A percentile compares a stretch with the other conserved stretches of the same genome.
Evolutionary conservation across 2,329 filamentous ascomycete species (phyloP).

Genomic region (Arthrinium phaeospermum): DNA sequence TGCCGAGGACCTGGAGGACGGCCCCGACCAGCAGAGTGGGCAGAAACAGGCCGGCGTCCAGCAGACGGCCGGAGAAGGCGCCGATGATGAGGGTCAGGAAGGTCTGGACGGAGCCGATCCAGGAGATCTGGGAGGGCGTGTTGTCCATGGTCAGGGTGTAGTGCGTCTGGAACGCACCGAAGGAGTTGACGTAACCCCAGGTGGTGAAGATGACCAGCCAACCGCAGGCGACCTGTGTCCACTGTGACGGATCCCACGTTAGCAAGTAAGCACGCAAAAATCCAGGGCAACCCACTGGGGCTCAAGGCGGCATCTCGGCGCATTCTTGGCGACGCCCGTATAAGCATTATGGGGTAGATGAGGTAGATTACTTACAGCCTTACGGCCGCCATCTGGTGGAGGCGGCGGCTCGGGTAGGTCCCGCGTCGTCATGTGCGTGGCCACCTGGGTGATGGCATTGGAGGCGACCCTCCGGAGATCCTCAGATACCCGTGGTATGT

Average conservation of each 20-base stretch:
- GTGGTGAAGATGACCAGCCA: slow-evolving; percentile 50
- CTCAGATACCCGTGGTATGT: background rate
- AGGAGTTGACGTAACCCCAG: slow-evolving; percentile 53
- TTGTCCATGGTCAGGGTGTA: slow-evolving; percentile 43
- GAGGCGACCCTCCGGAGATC: slow-evolving; percentile 30
- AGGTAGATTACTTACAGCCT: slow-evolving; percentile 25
- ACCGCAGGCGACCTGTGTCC: slow-evolving; percentile 43
- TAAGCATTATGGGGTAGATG: background rate
- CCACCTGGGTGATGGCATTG: slow-evolving; percentile 36
- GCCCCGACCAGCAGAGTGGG: slow-evolving; percentile 45
- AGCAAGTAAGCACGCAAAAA: background rate
- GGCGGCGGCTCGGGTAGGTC: slow-evolving; percentile 37
- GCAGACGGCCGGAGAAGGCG: slow-evolving; percentile 47
- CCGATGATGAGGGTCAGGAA: slow-evolving; percentile 50
- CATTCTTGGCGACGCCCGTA: background rate
- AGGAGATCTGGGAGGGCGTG: slow-evolving; percentile 46
- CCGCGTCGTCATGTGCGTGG: slow-evolving; percentile 37
- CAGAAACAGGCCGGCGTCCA: slow-evolving; percentile 51
- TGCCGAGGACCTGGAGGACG: slow-evolving; percentile 47
- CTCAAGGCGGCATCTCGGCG: background rate
- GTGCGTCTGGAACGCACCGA: slow-evolving; percentile 53
- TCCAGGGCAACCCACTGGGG: background rate
- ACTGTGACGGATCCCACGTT: slow-evolving; percentile 25
- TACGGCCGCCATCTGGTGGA: slow-evolving; percentile 38
- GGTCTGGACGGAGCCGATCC: slow-evolving; percentile 52